Percentiles rank a stretch among this genome's conserved stretches.
Evolutionary conservation across 768 basidiomycete genomes (phyloP).

Genomic region (Leucosporidium creatinivorum): DNA sequence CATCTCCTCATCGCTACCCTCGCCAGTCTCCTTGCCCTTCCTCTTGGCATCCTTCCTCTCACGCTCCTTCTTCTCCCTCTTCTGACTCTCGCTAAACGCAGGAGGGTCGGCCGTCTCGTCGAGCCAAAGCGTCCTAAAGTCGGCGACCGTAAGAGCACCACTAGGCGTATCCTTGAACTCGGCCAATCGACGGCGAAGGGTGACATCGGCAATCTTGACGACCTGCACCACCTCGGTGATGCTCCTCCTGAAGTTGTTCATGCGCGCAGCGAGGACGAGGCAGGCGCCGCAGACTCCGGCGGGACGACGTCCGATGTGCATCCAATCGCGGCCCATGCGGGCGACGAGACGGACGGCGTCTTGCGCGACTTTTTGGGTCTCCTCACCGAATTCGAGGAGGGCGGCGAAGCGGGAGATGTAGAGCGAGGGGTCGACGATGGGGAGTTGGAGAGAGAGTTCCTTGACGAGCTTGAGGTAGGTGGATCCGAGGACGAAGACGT

Average conservation of each 20-base stretch:
- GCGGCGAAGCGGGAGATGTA: slow-evolving; percentile 94
- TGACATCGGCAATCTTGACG: slow-evolving; percentile 96
- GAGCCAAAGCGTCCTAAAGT: slow-evolving; percentile 83
- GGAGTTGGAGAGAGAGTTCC: slow-evolving; percentile 72
- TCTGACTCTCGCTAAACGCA: slow-evolving; percentile 52
- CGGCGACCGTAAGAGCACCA: slow-evolving; percentile 73
- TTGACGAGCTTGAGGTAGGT: slow-evolving; percentile 91
- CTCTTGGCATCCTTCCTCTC: slow-evolving; percentile 1
- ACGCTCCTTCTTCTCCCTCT: slow-evolving; percentile 27
- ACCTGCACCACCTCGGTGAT: slow-evolving; percentile 96
- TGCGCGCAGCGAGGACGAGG: slow-evolving; percentile 85
- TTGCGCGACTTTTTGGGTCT: slow-evolving; percentile 80
- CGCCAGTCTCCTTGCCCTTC: slow-evolving; percentile 47
- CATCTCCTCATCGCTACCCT: slow-evolving; percentile 43
- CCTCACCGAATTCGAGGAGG: slow-evolving; percentile 90
- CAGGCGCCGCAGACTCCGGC: slow-evolving; percentile 97
- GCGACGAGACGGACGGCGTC: slow-evolving; percentile 91
- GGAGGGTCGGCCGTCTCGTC: slow-evolving; percentile 89
- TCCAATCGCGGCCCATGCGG: slow-evolving; percentile 94
- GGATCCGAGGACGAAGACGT: slow-evolving; percentile 93
- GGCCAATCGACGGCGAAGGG: slow-evolving; percentile 81
- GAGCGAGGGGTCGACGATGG: slow-evolving; percentile 88
- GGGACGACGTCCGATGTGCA: slow-evolving; percentile 86
- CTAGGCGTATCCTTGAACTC: slow-evolving; percentile 90
- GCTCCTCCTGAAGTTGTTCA: slow-evolving; percentile 93